Evolutionary conservation across 1,139 yeast species (phyloP), one percentile per base, ranked within the genome.

Genomic region (Saccharomyces hybrid): DNA sequence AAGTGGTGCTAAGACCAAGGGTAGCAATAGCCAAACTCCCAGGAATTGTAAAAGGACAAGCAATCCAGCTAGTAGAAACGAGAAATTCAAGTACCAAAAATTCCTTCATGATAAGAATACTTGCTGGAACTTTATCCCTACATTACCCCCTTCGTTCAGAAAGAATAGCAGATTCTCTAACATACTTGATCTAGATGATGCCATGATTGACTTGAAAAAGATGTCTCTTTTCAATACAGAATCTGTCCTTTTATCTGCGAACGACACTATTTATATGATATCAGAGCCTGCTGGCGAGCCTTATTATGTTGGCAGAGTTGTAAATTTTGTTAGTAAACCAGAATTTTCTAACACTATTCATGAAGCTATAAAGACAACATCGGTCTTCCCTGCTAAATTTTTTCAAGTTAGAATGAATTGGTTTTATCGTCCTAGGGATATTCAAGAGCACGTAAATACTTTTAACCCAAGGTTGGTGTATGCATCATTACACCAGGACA

Each of bases 261-360:
- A 77, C 56, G 96, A 91, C 55, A 84, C 78, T 60, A 86, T 91
- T 5, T 91, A 88, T 68, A 83, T 93, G 82, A 78, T 90, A 27
- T 84, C 95, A 59, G 97, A 89, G 68, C 97, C 97, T 0, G 93
- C 97, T 0, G 95, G 96, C 1, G 98, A 91, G 63, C 97, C 98
- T 0, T 91, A 88, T 72, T 90, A 88, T 65, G 81, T 93, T 49
- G 98, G 96, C 0, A 76, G 95, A 53, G 78, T 93, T 50, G 80
- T 88, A 78, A 95, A 91, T 27, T 89, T 90, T 67, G 81, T 79
- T 14, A 52, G 59, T n/a, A 65, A 64, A 52, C 56, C 62, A 2
- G 69, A 68, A 46, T 62, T 55, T 49, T 55, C 58, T 26, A 52
- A 53, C 1, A 50, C 53, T 3, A 60, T 67, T 11, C 55, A 55